A percentile compares a stretch with the other conserved stretches of the same genome.
These are phyloP conservation scores for Rhizopogon vinicolor DNA, from an alignment of 768 basidiomycete species.

Conservation along the genomic window DNA sequence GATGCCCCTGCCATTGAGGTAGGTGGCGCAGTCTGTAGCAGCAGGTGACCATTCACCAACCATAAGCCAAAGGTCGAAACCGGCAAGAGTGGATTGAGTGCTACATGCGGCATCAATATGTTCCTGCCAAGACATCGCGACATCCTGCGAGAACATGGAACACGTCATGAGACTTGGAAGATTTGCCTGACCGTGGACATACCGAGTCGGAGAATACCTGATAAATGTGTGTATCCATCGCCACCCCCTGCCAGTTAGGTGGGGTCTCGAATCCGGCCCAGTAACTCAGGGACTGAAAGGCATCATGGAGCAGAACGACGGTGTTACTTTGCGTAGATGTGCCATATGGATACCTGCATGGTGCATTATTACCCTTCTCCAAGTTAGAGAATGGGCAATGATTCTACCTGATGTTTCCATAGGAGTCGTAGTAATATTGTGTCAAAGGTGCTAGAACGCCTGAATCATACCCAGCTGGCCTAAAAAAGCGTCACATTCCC, in stretches of 20 bases:
- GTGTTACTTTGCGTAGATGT: constrained; percentile 47
- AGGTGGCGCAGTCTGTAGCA: constrained; percentile 57
- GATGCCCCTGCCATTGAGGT: constrained; percentile 74
- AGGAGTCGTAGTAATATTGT: constrained; percentile 75
- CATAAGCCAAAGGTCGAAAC: constrained; percentile 69
- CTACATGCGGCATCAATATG: constrained; percentile 63
- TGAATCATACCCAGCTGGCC: constrained; percentile 65
- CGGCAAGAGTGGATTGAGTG: constrained; percentile 37
- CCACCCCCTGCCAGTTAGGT: constrained; percentile 58
- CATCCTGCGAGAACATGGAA: constrained; percentile 28
- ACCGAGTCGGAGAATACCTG: constrained; percentile 65
- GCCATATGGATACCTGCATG: constrained; percentile 35
- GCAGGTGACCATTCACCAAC: constrained; percentile 90
- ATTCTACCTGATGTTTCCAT: constrained; percentile 61
- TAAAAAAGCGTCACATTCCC: constrained; percentile 22
- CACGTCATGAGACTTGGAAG: neutral
- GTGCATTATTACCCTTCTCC: constrained; percentile 1
- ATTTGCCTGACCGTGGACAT: constrained; percentile 15
- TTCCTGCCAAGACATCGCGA: constrained; percentile 40
- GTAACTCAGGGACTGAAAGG: constrained; percentile 69
- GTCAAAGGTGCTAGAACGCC: constrained; percentile 43
- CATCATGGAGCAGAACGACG: constrained; percentile 69
- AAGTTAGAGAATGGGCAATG: neutral
- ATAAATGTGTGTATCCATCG: constrained; percentile 79
- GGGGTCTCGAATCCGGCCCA: constrained; percentile 60